Percentiles rank a stretch among this genome's conserved stretches.
Conservation (phyloP, 1,284 basidiomycete species). For the Malassezia pachydermatis region DNA sequence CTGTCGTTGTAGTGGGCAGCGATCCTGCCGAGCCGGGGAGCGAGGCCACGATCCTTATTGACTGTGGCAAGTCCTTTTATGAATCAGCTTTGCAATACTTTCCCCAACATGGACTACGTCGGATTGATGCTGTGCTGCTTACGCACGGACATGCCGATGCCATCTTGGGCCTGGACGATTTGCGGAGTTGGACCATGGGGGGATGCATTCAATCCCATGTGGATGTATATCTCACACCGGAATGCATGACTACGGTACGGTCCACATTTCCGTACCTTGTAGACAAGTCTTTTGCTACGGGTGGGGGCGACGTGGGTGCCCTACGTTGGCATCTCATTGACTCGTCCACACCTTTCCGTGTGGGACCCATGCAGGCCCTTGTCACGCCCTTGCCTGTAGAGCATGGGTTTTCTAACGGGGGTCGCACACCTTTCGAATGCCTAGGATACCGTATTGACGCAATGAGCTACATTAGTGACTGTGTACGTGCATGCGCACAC, state of each 20-base stretch:
- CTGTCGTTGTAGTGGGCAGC: conserved; percentile 24
- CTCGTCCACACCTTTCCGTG: conserved; percentile 19
- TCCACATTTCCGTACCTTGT: conserved; percentile 41
- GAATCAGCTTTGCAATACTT: conserved; percentile 27
- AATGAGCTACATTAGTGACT: conserved; percentile 42
- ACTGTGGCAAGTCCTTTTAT: conserved; percentile 45
- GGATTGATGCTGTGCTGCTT: conserved; percentile 36
- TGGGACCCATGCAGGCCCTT: conserved; percentile 10
- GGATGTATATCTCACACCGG: conserved; percentile 37
- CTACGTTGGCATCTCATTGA: conserved; percentile 42
- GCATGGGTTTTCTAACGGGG: conserved; percentile 28
- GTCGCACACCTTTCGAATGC: conserved; percentile 26
- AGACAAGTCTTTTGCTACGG: conserved; percentile 31
- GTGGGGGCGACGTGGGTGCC: conserved; percentile 38
- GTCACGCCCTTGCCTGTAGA: conserved; percentile 32
- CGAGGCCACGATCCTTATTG: conserved; percentile 34
- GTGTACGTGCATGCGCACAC: conserved; percentile 10
- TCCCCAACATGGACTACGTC: conserved; percentile 22
- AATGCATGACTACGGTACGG: conserved; percentile 28
- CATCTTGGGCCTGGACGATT: conserved; percentile 38
- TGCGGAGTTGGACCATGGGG: conserved; percentile 43
- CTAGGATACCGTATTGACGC: conserved; percentile 40
- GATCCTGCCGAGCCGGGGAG: conserved; percentile 11
- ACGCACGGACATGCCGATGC: conserved; percentile 45
- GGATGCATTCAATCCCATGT: conserved; percentile 30